Percentiles rank a stretch among this genome's conserved stretches.
phyloP scores from a whole-genome alignment of 352 stramenopile species.

The Phytophthora meadii region DNA sequence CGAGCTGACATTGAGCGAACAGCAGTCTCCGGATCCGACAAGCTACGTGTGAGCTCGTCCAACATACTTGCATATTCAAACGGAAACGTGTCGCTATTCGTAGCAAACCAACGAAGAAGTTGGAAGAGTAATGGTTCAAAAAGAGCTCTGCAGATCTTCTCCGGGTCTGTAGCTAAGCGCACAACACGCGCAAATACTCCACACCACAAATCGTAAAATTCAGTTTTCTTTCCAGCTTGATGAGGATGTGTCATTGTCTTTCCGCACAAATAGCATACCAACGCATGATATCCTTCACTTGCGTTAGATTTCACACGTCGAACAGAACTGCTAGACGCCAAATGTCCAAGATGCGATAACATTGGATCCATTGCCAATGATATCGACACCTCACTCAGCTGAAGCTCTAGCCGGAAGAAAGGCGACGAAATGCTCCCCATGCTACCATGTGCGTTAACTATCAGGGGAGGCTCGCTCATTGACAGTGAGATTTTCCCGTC shows the following conservation, averaged over 20 bases:
- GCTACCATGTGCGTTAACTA: constrained; percentile 10
- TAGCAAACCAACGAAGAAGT: constrained; percentile 72
- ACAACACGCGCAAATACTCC: constrained; percentile 59
- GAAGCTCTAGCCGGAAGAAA: constrained; percentile 52
- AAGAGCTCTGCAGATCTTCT: constrained; percentile 74
- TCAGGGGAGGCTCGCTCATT: constrained; percentile 45
- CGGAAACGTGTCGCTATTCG: constrained; percentile 58
- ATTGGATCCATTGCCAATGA: constrained; percentile 57
- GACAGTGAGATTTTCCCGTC: constrained; percentile 54
- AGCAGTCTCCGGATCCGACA: constrained; percentile 59
- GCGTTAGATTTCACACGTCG: constrained; percentile 65
- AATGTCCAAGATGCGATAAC: constrained; percentile 54
- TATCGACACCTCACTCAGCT: constrained; percentile 49
- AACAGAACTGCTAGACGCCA: constrained; percentile 62
- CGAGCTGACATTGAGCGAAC: constrained; percentile 71
- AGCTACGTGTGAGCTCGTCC: constrained; percentile 58
- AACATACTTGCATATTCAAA: constrained; percentile 75
- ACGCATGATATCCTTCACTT: constrained; percentile 73
- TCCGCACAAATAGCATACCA: constrained; percentile 75
- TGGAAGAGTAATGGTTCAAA: constrained; percentile 83
- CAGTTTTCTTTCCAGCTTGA: constrained; percentile 62
- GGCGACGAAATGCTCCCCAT: constrained; percentile 32
- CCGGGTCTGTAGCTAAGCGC: constrained; percentile 63
- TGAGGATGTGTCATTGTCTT: constrained; percentile 75
- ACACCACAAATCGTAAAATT: constrained; percentile 69